A percentile compares a stretch with the other conserved stretches of the same genome.
These are phyloP conservation scores for Plasmodium relictum DNA, from an alignment of 169 alveolate species.

Conservation along the genomic window DNA sequence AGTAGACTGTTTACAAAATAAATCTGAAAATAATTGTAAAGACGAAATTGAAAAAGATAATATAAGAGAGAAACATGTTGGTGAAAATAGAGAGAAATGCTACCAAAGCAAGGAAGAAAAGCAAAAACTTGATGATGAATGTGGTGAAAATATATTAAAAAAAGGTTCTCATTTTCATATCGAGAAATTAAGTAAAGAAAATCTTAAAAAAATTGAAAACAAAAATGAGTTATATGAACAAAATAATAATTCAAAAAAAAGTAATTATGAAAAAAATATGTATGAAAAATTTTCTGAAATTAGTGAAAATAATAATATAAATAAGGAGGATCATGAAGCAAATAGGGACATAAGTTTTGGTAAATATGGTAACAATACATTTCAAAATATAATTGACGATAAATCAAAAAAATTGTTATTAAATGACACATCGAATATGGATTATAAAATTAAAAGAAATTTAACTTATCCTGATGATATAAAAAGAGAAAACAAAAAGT, in stretches of 20 bases:
- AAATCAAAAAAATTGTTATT: background rate
- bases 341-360: background rate
- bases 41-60: background rate
- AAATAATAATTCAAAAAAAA: background rate
- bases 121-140: background rate
- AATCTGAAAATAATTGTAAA: background rate
- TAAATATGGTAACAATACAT: background rate
- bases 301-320: slow-evolving; percentile 7
- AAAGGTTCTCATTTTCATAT: background rate
- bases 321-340: background rate
- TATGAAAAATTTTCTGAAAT: background rate
- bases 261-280: background rate
- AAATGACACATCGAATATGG: background rate
- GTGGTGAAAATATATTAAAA: background rate
- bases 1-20: background rate
- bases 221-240: background rate
- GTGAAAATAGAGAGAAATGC: background rate
- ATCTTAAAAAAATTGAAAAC: background rate
- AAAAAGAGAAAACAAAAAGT: background rate
- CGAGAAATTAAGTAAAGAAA: background rate
- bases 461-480: background rate
- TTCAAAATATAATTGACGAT: slow-evolving; percentile 6
- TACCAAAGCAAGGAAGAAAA: background rate
- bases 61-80: background rate
- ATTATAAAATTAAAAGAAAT: slow-evolving; percentile 12